Percentiles rank a stretch among this genome's conserved stretches.
These are phyloP conservation scores for Xanthoparmelia taractica DNA, from an alignment of 495 filamentous ascomycete genomes.

Conservation along the genomic window DNA sequence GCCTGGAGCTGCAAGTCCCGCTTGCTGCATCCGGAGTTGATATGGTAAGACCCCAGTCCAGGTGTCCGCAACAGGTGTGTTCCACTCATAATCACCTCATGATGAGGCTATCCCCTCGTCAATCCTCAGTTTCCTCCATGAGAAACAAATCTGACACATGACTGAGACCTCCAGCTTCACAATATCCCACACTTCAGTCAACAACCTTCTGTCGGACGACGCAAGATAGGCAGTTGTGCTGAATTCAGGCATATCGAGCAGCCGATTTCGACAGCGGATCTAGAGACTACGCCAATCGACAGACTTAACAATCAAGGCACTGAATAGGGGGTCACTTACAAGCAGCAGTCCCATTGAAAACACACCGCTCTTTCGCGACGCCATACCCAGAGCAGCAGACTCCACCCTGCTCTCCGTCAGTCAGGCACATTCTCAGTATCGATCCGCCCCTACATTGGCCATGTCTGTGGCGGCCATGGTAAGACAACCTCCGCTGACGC, in stretches of 20 bases:
- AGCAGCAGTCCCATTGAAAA: not conserved
- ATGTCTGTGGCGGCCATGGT: constrained; percentile 18
- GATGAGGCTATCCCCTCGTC: constrained; percentile 2
- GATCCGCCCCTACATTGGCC: not conserved
- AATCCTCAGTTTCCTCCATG: not conserved
- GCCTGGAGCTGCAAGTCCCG: constrained; percentile 8
- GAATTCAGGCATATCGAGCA: not conserved
- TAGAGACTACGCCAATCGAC: not conserved
- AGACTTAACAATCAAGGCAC: not conserved
- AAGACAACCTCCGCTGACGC: constrained; percentile 17
- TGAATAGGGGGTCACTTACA: not conserved
- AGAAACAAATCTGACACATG: not conserved
- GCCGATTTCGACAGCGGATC: not conserved
- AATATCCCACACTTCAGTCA: not conserved
- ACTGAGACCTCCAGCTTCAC: constrained; percentile 2
- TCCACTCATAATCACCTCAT: constrained; percentile 5
- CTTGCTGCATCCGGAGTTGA: constrained; percentile 15
- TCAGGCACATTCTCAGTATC: not conserved
- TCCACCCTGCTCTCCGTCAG: not conserved
- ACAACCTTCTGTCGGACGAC: not conserved
- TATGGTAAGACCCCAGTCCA: constrained; percentile 8
- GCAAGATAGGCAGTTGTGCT: not conserved
- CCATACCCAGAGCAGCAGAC: not conserved
- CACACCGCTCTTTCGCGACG: not conserved
- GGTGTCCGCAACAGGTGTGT: constrained; percentile 12